Evolutionary conservation across 257 asterid species (phyloP).

Genomic region (Coffea eugenioides): DNA sequence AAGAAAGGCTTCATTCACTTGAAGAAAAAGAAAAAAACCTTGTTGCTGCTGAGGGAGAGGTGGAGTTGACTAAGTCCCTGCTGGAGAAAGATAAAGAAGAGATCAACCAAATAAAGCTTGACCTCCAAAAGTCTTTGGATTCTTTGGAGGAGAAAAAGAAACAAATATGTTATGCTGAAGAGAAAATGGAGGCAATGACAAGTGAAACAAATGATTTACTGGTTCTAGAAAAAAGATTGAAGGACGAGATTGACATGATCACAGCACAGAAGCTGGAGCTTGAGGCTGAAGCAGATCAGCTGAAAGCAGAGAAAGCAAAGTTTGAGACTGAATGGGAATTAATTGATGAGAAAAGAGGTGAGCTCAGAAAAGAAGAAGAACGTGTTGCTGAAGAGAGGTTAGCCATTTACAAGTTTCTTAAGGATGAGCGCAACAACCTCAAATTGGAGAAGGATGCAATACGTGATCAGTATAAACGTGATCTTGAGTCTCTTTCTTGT

Average conservation of each 20-base stretch:
- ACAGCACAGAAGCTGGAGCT: slow-evolving; percentile 72
- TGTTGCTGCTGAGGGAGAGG: slow-evolving; percentile 48
- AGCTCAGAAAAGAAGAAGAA: slow-evolving; percentile 69
- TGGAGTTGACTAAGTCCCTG: slow-evolving; percentile 42
- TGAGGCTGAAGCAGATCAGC: slow-evolving; percentile 71
- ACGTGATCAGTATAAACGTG: slow-evolving; percentile 61
- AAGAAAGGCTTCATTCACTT: slow-evolving; percentile 41
- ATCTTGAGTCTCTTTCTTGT: slow-evolving; percentile 69
- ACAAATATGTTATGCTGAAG: slow-evolving; percentile 54
- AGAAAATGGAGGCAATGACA: slow-evolving; percentile 62
- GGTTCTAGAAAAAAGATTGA: slow-evolving; percentile 67
- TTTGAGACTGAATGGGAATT: slow-evolving; percentile 92
- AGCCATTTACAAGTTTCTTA: slow-evolving; percentile 57
- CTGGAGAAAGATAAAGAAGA: slow-evolving; percentile 60
- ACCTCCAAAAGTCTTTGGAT: slow-evolving; percentile 56
- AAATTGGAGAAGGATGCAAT: slow-evolving; percentile 65
- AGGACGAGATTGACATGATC: slow-evolving; percentile 83
- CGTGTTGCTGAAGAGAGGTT: slow-evolving; percentile 75
- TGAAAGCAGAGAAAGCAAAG: slow-evolving; percentile 77
- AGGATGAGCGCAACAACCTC: slow-evolving; percentile 76
- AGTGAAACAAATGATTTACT: slow-evolving; percentile 73
- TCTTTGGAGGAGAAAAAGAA: slow-evolving; percentile 61
- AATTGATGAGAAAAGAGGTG: slow-evolving; percentile 88
- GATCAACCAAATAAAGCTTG: slow-evolving; percentile 46
- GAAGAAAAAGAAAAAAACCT: slow-evolving; percentile 61